phyloP scores from a whole-genome alignment of 257 asterid genomes.

The Catharanthus roseus region DNA sequence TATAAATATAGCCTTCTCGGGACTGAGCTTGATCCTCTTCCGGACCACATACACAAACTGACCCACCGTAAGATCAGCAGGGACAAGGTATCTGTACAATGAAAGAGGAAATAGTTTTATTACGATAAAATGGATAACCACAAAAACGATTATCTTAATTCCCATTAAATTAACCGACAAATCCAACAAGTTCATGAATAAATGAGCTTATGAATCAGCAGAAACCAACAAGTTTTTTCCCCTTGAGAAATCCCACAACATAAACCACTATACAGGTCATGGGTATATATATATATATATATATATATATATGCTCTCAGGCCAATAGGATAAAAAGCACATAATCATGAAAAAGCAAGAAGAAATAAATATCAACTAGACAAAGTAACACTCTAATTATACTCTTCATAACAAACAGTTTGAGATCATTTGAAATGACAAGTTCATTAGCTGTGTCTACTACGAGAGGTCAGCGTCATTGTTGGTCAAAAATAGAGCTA shows the following conservation, averaged over 20 bases:
- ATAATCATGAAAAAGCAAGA: neutral
- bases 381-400: neutral
- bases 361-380: neutral
- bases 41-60: constrained; percentile 46
- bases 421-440: neutral
- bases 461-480: neutral
- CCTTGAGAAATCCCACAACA: too few species aligned
- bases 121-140: neutral
- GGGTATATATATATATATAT: too few species aligned
- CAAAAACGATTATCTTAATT: neutral
- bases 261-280: too few species aligned
- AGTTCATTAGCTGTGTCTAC: neutral
- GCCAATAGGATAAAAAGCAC: neutral
- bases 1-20: constrained; percentile 42
- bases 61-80: constrained; percentile 44
- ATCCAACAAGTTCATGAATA: too few species aligned
- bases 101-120: neutral
- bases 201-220: neutral
- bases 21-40: constrained; percentile 39
- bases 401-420: neutral
- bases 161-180: neutral
- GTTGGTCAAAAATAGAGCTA: neutral
- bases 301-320: neutral
- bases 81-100: constrained; percentile 34
- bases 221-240: neutral